phyloP scores from a whole-genome alignment of 2,329 filamentous ascomycete genomes.

The Aspergillus sp. region DNA sequence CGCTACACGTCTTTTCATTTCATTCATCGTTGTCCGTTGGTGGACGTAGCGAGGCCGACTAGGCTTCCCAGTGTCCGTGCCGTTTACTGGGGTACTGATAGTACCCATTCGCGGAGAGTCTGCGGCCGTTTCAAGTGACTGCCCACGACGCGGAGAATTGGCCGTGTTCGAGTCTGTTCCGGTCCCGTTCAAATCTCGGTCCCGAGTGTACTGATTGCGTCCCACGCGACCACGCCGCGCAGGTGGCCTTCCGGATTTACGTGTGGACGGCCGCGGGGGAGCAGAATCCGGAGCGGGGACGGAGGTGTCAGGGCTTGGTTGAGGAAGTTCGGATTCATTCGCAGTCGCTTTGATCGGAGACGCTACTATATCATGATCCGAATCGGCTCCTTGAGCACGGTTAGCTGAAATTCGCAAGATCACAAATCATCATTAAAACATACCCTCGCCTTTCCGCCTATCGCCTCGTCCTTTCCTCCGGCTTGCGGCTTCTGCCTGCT shows the following conservation, averaged over 20 bases:
- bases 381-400: constrained; percentile 56
- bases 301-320: constrained; percentile 44
- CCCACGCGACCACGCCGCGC: constrained; percentile 65
- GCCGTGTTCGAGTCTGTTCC: constrained; percentile 38
- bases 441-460: constrained; percentile 78
- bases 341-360: constrained; percentile 49
- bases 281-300: constrained; percentile 37
- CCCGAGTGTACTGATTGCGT: constrained; percentile 80
- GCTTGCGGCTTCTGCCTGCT: constrained; percentile 70
- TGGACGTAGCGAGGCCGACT: constrained; percentile 61
- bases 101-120: constrained; percentile 39
- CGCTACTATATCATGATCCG: constrained; percentile 67
- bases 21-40: constrained; percentile 72
- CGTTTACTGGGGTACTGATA: constrained; percentile 54
- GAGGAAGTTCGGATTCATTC: constrained; percentile 39
- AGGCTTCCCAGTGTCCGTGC: constrained; percentile 56
- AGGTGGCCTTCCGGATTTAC: constrained; percentile 63
- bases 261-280: constrained; percentile 47
- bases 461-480: constrained; percentile 82
- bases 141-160: constrained; percentile 42
- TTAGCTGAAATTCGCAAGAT: constrained; percentile 21
- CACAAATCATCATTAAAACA: constrained; percentile 16
- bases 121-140: constrained; percentile 39
- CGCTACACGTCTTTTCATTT: constrained; percentile 81
- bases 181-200: constrained; percentile 63